Conservation (phyloP, 441 rosid genomes). For the Populus hybrid region DNA sequence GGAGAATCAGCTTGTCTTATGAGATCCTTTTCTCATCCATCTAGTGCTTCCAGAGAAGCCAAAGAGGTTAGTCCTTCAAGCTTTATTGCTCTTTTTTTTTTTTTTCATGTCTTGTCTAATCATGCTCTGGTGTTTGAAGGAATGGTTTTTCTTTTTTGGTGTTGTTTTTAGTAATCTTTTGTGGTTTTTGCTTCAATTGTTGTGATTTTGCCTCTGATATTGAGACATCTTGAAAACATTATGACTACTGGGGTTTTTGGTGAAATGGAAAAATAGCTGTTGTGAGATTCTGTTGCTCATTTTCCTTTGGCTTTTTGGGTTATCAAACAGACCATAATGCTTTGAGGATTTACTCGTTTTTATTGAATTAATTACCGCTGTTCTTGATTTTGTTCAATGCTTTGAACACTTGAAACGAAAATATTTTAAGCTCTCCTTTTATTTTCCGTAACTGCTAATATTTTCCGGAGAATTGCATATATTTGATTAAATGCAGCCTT, state of each 20-base stretch:
- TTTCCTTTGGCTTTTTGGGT: background rate
- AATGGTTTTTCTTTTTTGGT: background rate
- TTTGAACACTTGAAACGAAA: background rate
- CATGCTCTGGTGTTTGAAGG: background rate
- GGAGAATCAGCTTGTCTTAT: slow-evolving; percentile 65
- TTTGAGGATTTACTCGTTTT: background rate
- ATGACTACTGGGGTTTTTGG: background rate
- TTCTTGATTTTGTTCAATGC: slow-evolving; percentile 8
- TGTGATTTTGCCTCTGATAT: slow-evolving; percentile 8
- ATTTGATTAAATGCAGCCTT: background rate
- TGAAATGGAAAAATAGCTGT: background rate
- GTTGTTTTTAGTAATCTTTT: background rate
- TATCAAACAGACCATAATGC: slow-evolving; percentile 3
- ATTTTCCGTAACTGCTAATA: background rate
- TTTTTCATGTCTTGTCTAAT: background rate
- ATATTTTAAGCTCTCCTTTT: background rate
- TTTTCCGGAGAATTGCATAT: background rate
- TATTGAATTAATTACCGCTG: background rate
- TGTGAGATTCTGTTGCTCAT: background rate
- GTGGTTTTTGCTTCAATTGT: background rate
- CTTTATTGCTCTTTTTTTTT: background rate
- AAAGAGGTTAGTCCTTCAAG: slow-evolving; percentile 45
- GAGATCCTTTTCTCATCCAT: slow-evolving; percentile 88
- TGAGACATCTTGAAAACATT: background rate
- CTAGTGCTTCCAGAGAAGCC: slow-evolving; percentile 47